phyloP scores from a whole-genome alignment of 352 stramenopile genomes.

The Plasmopara muralis region DNA sequence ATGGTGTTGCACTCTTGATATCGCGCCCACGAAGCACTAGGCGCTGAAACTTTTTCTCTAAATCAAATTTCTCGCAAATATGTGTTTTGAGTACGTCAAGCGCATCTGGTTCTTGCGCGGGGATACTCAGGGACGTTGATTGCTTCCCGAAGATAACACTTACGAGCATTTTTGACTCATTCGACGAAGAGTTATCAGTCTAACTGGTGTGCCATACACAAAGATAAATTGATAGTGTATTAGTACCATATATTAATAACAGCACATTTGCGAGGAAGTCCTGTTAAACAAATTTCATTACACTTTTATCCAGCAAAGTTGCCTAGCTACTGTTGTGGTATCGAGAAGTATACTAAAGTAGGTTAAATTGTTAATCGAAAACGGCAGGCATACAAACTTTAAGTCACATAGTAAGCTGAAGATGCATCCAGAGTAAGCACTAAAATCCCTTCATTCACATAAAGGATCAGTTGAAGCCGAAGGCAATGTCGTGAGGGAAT shows the following conservation, averaged over 20 bases:
- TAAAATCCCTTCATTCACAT: too few relatives aligned
- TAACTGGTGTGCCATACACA: background rate
- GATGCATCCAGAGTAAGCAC: too few relatives aligned
- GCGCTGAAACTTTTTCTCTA: constrained; percentile 42
- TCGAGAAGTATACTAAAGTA: too few relatives aligned
- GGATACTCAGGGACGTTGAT: constrained; percentile 22
- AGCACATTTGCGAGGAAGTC: background rate
- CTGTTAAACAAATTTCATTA: too few relatives aligned
- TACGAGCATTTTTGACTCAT: constrained; percentile 22
- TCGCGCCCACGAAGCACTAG: constrained; percentile 47
- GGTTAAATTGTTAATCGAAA: too few relatives aligned
- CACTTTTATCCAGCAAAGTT: too few relatives aligned
- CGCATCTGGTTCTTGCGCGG: constrained; percentile 16
- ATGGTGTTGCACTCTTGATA: constrained; percentile 18
- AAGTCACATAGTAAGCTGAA: too few relatives aligned
- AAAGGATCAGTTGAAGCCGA: too few relatives aligned
- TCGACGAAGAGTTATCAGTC: constrained; percentile 3
- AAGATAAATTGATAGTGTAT: background rate
- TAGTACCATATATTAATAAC: background rate
- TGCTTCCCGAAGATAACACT: constrained; percentile 47
- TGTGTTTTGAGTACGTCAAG: constrained; percentile 27
- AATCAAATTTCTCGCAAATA: constrained; percentile 26
- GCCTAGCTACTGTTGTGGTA: too few relatives aligned
- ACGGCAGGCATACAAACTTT: too few relatives aligned
- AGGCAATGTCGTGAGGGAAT: too few relatives aligned